Percentiles rank a stretch among this genome's conserved stretches.
phyloP scores from a whole-genome alignment of 306 rosid species.

The Corylus avellana region DNA sequence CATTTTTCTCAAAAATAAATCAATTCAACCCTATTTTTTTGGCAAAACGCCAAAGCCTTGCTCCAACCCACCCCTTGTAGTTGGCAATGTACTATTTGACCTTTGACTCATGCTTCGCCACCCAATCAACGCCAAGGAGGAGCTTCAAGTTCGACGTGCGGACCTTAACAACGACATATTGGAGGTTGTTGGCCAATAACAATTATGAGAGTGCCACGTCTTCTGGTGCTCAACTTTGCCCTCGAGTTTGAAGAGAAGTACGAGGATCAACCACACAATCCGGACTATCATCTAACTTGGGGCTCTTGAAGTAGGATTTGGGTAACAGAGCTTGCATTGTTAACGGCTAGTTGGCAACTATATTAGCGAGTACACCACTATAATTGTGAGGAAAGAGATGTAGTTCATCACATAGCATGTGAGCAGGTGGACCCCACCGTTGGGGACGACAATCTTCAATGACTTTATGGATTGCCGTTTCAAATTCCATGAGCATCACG shows the following conservation, averaged over 20 bases:
- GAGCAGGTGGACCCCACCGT: constrained; percentile 81
- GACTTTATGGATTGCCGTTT: constrained; percentile 43
- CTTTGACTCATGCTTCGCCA: constrained; percentile 57
- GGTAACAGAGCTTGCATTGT: constrained; percentile 49
- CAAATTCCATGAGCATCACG: neutral
- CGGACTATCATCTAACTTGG: neutral
- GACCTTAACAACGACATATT: constrained; percentile 71
- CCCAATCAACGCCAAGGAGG: constrained; percentile 66
- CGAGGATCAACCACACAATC: constrained; percentile 68
- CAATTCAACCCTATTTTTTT: neutral
- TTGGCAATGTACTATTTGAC: constrained; percentile 64
- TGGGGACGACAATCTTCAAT: constrained; percentile 52
- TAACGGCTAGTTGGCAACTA: constrained; percentile 62
- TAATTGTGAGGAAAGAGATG: constrained; percentile 63
- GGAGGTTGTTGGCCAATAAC: constrained; percentile 89
- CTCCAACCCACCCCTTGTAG: constrained; percentile 79
- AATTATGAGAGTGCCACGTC: constrained; percentile 75
- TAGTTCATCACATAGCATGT: constrained; percentile 95
- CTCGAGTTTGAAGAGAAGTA: constrained; percentile 83
- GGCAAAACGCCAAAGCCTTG: constrained; percentile 54
- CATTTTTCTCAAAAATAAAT: too few relatives aligned
- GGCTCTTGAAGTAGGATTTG: constrained; percentile 53
- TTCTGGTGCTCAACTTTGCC: constrained; percentile 60
- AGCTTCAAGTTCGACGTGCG: constrained; percentile 51
- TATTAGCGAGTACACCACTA: constrained; percentile 46